Conservation (phyloP, 805 yeast genomes). For the Metschnikowia gelsemii region DNA sequence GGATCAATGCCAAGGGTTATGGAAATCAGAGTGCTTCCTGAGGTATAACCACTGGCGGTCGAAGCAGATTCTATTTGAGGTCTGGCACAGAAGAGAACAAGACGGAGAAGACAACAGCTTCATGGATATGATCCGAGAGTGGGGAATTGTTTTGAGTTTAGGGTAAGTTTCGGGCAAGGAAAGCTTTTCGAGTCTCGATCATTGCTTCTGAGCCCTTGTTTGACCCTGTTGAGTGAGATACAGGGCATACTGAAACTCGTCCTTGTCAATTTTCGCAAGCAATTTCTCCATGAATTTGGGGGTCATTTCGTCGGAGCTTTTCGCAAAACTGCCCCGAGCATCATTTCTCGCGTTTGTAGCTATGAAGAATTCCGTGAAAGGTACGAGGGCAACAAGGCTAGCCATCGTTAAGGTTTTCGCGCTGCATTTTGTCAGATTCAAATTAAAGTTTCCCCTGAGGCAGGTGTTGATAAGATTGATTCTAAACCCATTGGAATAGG, state of each 20-base stretch:
- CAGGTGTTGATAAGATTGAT: conserved; percentile 38
- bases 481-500: conserved; percentile 38
- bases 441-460: conserved; percentile 13
- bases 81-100: conserved; percentile 45
- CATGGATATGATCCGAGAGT: conserved; percentile 54
- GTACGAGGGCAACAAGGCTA: conserved; percentile 9
- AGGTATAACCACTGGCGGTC: conserved; percentile 51
- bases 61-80: conserved; percentile 52
- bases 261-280: conserved; percentile 2
- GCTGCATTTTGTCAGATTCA: conserved; percentile 2
- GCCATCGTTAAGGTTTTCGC: conserved; percentile 1
- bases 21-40: conserved; percentile 29
- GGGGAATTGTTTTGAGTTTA: conserved; percentile 47
- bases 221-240: conserved; percentile 4
- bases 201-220: not conserved
- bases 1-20: conserved; percentile 31
- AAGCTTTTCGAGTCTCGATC: not conserved
- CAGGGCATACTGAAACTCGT: conserved; percentile 12
- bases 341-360: not conserved
- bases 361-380: conserved; percentile 13
- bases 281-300: conserved; percentile 13
- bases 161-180: conserved; percentile 20
- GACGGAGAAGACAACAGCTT: conserved; percentile 41
- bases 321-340: conserved; percentile 2
- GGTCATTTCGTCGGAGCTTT: conserved; percentile 15